Percentiles rank a stretch among this genome's conserved stretches.
phyloP scores from a whole-genome alignment of 345 rosid species.

The Rubroshorea leprosula region DNA sequence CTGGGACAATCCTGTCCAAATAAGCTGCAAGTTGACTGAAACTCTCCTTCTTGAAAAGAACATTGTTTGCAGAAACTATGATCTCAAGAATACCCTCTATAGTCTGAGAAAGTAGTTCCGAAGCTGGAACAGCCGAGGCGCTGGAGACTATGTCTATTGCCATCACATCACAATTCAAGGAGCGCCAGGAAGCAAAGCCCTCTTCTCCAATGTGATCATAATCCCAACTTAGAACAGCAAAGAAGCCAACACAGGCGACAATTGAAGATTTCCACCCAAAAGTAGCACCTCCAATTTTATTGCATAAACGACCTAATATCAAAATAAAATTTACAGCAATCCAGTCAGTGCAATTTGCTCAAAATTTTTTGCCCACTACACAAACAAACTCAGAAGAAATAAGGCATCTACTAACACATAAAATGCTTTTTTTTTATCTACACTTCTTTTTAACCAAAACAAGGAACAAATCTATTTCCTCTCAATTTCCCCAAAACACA shows the following conservation, averaged over 20 bases:
- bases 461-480: no score
- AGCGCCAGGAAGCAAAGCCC: slow-evolving; percentile 16
- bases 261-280: slow-evolving; percentile 8
- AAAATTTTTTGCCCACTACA: no score
- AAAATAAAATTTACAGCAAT: slow-evolving; percentile 6
- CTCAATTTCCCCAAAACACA: no score
- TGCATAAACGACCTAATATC: slow-evolving; percentile 9
- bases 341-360: slow-evolving; percentile 3
- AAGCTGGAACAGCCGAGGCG: slow-evolving; percentile 31
- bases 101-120: slow-evolving; percentile 39
- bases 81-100: slow-evolving; percentile 40
- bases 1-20: slow-evolving; percentile 45
- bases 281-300: slow-evolving; percentile 2
- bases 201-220: slow-evolving; percentile 13
- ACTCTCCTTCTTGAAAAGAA: slow-evolving; percentile 45
- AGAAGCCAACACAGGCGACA: slow-evolving; percentile 4
- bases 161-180: slow-evolving; percentile 25
- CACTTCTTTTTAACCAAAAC: no score
- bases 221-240: neutral
- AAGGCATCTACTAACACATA: neutral
- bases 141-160: slow-evolving; percentile 30
- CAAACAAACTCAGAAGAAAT: neutral
- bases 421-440: no score
- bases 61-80: slow-evolving; percentile 30
- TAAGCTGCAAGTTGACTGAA: slow-evolving; percentile 44